Base-by-base conservation (phyloP, 768 basidiomycete genomes). In the Xerocomellus chrysenteron region DNA sequence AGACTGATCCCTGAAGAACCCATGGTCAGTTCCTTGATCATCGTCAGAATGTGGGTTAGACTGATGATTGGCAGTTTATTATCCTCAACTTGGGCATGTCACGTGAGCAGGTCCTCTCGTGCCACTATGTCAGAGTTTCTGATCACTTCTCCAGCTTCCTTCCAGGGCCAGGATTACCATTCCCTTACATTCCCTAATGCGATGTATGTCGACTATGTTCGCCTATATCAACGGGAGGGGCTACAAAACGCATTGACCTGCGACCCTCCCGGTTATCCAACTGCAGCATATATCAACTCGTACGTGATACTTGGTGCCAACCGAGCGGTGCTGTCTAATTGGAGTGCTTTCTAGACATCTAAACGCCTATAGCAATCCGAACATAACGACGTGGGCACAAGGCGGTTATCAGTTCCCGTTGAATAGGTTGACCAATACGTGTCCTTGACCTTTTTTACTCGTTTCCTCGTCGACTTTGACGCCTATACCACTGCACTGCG, bases 151-250 rank as follows among this genome's bases (percentile, higher is more conserved):
- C 19, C 54, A 80, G 78, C 85, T 3, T 78, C 79, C 40, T 94
- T 95, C 78, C 90, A 94, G 66, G 55, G 55, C 39, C 55, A 56
- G 45, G 55, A 56, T 47, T 56, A 52, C 26, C 50, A 52, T 21
- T 39, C 55, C 65, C 75, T 98, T 51, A 65, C 70, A 46, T 96
- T 94, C 78, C 96, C 95, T 0, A 77, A 81, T 8, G 75, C 80
- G 56, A 90, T 96, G 90, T 83, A 82, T 57, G 74, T 98, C 60
- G 96, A 98, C 71, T 98, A 97, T 63, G 82, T 99, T 24, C 85
- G 93, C 37, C 80, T 95, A 50, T 92, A 93, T 63, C 94, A 97
- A 74, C 83, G 87, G 36, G 68, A 83, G 21, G 93, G 87, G 10
- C 68, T 82, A n/a, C 68, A 82, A 60, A 77, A 87, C 52, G 86